Evolutionary conservation across 306 rosid species (phyloP).

Genomic region (Lotus japonicus): DNA sequence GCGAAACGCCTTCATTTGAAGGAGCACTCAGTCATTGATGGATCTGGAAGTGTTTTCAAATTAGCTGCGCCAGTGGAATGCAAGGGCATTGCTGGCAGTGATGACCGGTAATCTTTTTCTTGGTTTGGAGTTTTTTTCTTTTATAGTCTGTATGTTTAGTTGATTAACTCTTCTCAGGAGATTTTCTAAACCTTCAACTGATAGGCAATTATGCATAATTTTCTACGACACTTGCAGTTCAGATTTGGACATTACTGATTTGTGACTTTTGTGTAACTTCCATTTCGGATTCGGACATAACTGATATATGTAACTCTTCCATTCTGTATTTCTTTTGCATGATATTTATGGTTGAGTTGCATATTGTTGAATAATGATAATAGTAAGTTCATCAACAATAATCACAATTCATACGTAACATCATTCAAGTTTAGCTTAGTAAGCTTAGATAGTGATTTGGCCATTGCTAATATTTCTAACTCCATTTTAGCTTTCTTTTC

Average conservation of each 20-base stretch:
- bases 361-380: not conserved
- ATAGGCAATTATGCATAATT: not conserved
- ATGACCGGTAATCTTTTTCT: conserved; percentile 49
- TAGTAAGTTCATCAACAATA: not conserved
- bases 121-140: not conserved
- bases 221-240: not conserved
- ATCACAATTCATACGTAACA: not conserved
- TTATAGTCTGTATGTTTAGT: not conserved
- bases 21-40: conserved; percentile 69
- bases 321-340: not conserved
- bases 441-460: not conserved
- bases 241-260: not conserved
- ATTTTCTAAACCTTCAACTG: not conserved
- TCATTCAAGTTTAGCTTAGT: not conserved
- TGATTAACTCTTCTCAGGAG: not conserved
- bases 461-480: not conserved
- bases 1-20: conserved; percentile 73
- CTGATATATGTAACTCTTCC: not conserved
- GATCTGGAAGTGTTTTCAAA: conserved; percentile 65
- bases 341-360: not conserved
- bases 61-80: conserved; percentile 89
- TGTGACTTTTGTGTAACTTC: no score
- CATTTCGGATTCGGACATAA: not conserved
- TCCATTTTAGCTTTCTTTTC: not conserved
- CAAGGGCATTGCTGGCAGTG: conserved; percentile 90